Evolutionary conservation across 208 protist genomes (phyloP).

Genomic region (Angomonas deanei): DNA sequence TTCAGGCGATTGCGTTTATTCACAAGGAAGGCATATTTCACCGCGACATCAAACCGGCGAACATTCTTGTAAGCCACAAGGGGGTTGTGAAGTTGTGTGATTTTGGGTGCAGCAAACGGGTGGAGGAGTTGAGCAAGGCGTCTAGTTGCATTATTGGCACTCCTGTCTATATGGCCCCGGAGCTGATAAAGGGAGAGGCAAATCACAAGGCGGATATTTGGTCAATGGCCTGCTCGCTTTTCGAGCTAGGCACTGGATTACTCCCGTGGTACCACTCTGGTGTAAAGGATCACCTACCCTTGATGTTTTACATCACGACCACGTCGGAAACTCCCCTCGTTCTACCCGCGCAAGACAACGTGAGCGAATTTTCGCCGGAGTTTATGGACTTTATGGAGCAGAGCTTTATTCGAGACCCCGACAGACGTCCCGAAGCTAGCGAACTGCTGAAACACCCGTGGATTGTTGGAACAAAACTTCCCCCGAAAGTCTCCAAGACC

Average conservation of each 20-base stretch:
- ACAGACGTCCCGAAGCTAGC: constrained; percentile 49
- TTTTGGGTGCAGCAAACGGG: constrained; percentile 89
- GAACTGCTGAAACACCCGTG: constrained; percentile 83
- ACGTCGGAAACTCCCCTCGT: constrained; percentile 75
- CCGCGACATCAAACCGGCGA: constrained; percentile 90
- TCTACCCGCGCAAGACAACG: constrained; percentile 33
- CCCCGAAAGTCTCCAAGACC: constrained; percentile 6
- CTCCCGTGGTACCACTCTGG: constrained; percentile 83
- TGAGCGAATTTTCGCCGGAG: constrained; percentile 58
- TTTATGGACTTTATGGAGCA: constrained; percentile 83
- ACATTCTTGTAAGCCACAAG: constrained; percentile 81
- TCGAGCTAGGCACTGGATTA: constrained; percentile 79
- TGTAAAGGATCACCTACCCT: constrained; percentile 66
- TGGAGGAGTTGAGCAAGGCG: constrained; percentile 78
- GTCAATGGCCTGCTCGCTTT: constrained; percentile 84
- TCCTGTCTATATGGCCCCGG: constrained; percentile 87
- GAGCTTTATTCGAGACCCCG: constrained; percentile 77
- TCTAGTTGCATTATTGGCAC: constrained; percentile 85
- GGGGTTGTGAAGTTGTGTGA: constrained; percentile 89
- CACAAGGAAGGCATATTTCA: constrained; percentile 88
- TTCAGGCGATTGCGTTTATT: constrained; percentile 82
- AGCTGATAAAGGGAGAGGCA: constrained; percentile 82
- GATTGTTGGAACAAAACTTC: constrained; percentile 42
- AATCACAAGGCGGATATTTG: constrained; percentile 87
- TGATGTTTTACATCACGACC: constrained; percentile 89